A percentile compares a stretch with the other conserved stretches of the same genome.
Conservation (phyloP, 129 eudicot species). For the Heracleum sosnowskyi region DNA sequence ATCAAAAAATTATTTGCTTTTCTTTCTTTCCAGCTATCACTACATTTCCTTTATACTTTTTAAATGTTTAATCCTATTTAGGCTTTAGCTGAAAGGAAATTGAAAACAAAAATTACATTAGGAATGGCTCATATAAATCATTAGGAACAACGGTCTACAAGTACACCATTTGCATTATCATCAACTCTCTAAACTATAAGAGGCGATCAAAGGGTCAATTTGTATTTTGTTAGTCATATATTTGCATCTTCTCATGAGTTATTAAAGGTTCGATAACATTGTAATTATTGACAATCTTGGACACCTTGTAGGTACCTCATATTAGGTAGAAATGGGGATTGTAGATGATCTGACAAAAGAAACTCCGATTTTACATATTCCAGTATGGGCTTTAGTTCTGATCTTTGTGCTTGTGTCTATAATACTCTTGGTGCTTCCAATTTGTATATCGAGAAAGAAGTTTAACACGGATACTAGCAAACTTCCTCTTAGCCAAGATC, state of each 20-base stretch:
- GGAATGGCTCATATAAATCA: neutral
- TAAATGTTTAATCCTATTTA: neutral
- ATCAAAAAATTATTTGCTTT: neutral
- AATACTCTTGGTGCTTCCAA: slow-evolving; percentile 43
- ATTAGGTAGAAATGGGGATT: slow-evolving; percentile 41
- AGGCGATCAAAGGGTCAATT: neutral
- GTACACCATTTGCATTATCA: neutral
- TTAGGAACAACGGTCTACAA: neutral
- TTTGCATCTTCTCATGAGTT: neutral
- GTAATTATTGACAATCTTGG: neutral
- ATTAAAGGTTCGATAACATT: neutral
- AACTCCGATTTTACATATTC: slow-evolving; percentile 55
- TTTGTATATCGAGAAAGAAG: slow-evolving; percentile 59
- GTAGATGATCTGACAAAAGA: slow-evolving; percentile 46
- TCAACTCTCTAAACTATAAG: neutral
- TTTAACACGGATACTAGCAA: slow-evolving; percentile 26
- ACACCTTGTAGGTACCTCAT: slow-evolving; percentile 31
- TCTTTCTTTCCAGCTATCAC: neutral
- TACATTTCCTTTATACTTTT: neutral
- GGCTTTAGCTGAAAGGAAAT: neutral
- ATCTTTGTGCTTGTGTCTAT: slow-evolving; percentile 52
- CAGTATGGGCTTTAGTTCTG: slow-evolving; percentile 72
- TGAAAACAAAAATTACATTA: neutral
- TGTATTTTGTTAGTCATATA: neutral
- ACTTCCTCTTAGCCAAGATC: slow-evolving; percentile 50